A percentile compares a stretch with the other conserved stretches of the same genome.
Conservation (phyloP, 257 asterid species). For the Nicotiana tabacum region DNA sequence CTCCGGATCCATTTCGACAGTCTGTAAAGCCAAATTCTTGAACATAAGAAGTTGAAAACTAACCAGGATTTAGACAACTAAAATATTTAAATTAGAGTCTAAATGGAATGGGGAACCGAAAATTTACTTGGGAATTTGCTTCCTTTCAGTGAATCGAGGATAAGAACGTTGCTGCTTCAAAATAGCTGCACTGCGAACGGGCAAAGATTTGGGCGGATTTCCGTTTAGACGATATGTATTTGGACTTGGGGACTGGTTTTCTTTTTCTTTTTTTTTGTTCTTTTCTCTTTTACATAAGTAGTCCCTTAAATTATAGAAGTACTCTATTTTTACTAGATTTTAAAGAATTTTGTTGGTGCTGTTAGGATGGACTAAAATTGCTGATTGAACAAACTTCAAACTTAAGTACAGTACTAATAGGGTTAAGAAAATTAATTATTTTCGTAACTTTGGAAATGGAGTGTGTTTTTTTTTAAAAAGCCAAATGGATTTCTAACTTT, state of each 20-base stretch:
- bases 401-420: too few species aligned
- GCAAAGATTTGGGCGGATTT: neutral
- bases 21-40: neutral
- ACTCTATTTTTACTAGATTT: too few species aligned
- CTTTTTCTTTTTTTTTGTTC: too few species aligned
- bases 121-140: neutral
- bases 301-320: too few species aligned
- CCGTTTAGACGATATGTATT: neutral
- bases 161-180: neutral
- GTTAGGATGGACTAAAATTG: neutral
- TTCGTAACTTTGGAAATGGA: too few species aligned
- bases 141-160: neutral
- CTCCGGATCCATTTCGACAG: slow-evolving; percentile 53
- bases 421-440: too few species aligned
- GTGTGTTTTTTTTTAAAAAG: too few species aligned
- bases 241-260: neutral
- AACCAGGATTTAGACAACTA: neutral
- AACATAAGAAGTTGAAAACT: neutral
- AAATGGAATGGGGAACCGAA: neutral
- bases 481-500: too few species aligned
- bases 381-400: neutral
- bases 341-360: neutral
- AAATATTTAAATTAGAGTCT: neutral
- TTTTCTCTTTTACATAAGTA: too few species aligned
- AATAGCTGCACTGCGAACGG: neutral